These are phyloP conservation scores for Pythium monospermum DNA, from an alignment of 352 stramenopile genomes.

Conservation along the genomic window DNA sequence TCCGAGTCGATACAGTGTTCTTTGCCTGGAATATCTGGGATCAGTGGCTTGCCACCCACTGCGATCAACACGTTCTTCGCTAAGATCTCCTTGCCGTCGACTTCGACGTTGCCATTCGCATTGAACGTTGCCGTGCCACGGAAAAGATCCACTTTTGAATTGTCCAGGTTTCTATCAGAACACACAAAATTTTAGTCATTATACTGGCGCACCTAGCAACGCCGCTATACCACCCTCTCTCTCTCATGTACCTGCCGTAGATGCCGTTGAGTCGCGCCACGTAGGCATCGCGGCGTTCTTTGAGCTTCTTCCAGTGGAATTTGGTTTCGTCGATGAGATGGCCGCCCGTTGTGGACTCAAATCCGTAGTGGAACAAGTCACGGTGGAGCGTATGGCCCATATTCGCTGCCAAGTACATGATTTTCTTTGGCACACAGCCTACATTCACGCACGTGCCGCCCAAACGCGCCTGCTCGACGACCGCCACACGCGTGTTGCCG, in stretches of 20 bases:
- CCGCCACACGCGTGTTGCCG: conserved; percentile 89
- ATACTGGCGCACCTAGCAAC: too few relatives aligned
- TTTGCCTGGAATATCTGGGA: conserved; percentile 65
- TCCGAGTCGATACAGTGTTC: conserved; percentile 95
- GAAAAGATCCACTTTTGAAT: conserved; percentile 87
- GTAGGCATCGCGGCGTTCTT: conserved; percentile 92
- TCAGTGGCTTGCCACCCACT: conserved; percentile 49
- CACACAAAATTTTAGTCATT: too few relatives aligned
- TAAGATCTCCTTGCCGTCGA: conserved; percentile 53
- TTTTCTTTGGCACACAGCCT: conserved; percentile 99
- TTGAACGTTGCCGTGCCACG: conserved; percentile 88
- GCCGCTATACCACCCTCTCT: too few relatives aligned
- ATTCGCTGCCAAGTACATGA: conserved; percentile 90
- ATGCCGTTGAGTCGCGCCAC: conserved; percentile 95
- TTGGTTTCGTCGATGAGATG: conserved; percentile 32
- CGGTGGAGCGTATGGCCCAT: conserved; percentile 52
- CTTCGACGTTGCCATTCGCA: conserved; percentile 64
- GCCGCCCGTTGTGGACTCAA: conserved; percentile 32
- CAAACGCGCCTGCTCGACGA: conserved; percentile 89
- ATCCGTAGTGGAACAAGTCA: conserved; percentile 54
- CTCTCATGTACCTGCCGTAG: conserved; percentile 76
- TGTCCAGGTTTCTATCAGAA: conserved; percentile 81
- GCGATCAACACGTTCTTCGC: conserved; percentile 67
- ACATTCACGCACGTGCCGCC: conserved; percentile 99
- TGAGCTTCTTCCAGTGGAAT: conserved; percentile 92